phyloP scores from a whole-genome alignment of 257 asterid species.

The Salvia hispanica region DNA sequence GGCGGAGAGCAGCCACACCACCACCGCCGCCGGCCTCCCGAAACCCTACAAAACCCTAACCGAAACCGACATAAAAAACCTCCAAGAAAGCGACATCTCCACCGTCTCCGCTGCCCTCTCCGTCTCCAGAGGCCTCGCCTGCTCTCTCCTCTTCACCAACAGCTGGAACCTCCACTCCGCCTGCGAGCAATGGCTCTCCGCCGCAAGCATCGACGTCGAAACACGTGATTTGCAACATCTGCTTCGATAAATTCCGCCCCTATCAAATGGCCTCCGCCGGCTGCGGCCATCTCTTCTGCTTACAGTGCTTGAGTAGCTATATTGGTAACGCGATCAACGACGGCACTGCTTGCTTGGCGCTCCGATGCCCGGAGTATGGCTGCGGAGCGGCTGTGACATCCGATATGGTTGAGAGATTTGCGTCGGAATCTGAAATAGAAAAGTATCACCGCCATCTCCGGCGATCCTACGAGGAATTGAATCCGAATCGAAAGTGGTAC shows the following conservation, averaged over 20 bases:
- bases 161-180: conserved; percentile 39
- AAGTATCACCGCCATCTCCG: conserved; percentile 12
- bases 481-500: too few species aligned
- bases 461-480: too few species aligned
- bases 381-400: not conserved
- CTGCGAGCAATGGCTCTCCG: conserved; percentile 50
- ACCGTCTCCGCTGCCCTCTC: conserved; percentile 26
- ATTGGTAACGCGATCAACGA: conserved; percentile 32
- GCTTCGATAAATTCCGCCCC: not conserved
- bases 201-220: not conserved
- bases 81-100: conserved; percentile 25
- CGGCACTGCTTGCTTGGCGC: conserved; percentile 43
- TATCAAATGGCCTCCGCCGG: not conserved
- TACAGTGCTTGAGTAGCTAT: conserved; percentile 31
- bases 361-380: conserved; percentile 43
- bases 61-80: conserved; percentile 28
- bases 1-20: too few species aligned
- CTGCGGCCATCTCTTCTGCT: conserved; percentile 43
- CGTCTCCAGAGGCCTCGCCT: conserved; percentile 33
- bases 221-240: conserved; percentile 21
- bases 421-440: not conserved
- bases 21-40: not conserved
- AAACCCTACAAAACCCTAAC: conserved; percentile 30
- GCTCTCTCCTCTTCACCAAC: conserved; percentile 25
- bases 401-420: conserved; percentile 29